phyloP scores from a whole-genome alignment of 169 alveolate species.

The Eimeria sp. region DNA sequence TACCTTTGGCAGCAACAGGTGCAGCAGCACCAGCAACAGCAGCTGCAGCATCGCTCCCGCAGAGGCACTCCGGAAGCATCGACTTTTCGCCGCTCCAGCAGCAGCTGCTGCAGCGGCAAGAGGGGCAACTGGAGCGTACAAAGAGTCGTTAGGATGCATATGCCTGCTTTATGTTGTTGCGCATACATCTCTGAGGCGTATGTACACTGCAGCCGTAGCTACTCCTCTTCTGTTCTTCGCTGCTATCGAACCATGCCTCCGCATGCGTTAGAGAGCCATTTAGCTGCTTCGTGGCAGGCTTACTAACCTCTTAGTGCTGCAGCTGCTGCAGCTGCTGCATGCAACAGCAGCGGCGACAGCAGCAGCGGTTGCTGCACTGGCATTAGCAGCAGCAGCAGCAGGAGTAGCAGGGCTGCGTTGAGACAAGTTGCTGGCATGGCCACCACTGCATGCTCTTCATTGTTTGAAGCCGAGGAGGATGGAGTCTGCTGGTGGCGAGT shows the following conservation, averaged over 20 bases:
- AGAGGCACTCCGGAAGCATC: neutral
- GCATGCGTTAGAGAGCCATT: neutral
- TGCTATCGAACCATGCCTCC: neutral
- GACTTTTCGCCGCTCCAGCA: neutral
- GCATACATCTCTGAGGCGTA: neutral
- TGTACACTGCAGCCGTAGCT: neutral
- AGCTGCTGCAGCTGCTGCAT: neutral
- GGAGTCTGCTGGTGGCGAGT: neutral
- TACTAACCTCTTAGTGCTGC: neutral
- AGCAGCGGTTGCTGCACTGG: neutral
- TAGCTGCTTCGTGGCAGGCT: neutral
- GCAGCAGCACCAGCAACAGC: conserved; percentile 24
- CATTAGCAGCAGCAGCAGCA: neutral
- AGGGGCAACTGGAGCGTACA: neutral
- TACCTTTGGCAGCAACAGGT: neutral
- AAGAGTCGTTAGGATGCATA: neutral
- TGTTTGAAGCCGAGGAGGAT: neutral
- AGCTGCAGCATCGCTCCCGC: neutral
- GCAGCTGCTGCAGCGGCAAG: neutral
- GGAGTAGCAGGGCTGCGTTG: neutral
- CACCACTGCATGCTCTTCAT: neutral
- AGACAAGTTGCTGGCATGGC: neutral
- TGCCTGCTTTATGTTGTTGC: neutral
- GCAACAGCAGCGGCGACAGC: neutral
- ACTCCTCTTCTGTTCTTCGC: neutral